phyloP scores from a whole-genome alignment of 345 rosid genomes.

The Dipteronia dyeriana region DNA sequence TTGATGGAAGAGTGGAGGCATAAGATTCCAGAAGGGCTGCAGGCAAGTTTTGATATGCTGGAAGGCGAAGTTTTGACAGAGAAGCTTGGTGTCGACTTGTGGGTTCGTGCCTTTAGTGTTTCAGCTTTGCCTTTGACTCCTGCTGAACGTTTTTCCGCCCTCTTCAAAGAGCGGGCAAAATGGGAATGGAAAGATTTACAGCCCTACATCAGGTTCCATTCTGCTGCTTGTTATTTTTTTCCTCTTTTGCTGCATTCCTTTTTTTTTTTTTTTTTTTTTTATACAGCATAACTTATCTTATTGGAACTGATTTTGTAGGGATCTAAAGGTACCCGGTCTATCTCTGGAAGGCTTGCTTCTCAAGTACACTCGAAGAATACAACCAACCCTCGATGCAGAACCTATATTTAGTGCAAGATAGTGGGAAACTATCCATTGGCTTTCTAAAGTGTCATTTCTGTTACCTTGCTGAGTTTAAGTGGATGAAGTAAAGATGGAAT shows the following conservation, averaged over 20 bases:
- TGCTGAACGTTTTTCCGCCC: constrained; percentile 60
- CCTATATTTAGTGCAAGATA: constrained; percentile 81
- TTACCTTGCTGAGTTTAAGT: background rate
- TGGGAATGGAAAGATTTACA: constrained; percentile 93
- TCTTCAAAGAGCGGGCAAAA: constrained; percentile 71
- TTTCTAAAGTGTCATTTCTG: background rate
- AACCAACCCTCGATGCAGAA: constrained; percentile 61
- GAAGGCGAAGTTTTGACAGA: constrained; percentile 94
- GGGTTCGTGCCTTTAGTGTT: constrained; percentile 68
- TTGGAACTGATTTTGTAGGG: constrained; percentile 47
- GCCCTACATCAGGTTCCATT: constrained; percentile 74
- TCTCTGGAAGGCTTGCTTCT: constrained; percentile 85
- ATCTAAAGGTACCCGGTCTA: constrained; percentile 77
- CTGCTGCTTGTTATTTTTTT: background rate
- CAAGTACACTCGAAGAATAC: constrained; percentile 80
- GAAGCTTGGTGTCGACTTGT: constrained; percentile 69
- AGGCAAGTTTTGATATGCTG: constrained; percentile 64
- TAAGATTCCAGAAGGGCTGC: constrained; percentile 70
- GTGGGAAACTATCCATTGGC: background rate
- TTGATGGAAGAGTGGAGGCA: constrained; percentile 73
- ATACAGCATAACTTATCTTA: constrained; percentile 1
- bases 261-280: too few species aligned
- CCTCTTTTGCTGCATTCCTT: background rate
- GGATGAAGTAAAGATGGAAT: background rate
- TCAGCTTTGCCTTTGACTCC: constrained; percentile 75